Base-by-base conservation (phyloP, 1,284 basidiomycete genomes). In the Calocybe gambosa region DNA sequence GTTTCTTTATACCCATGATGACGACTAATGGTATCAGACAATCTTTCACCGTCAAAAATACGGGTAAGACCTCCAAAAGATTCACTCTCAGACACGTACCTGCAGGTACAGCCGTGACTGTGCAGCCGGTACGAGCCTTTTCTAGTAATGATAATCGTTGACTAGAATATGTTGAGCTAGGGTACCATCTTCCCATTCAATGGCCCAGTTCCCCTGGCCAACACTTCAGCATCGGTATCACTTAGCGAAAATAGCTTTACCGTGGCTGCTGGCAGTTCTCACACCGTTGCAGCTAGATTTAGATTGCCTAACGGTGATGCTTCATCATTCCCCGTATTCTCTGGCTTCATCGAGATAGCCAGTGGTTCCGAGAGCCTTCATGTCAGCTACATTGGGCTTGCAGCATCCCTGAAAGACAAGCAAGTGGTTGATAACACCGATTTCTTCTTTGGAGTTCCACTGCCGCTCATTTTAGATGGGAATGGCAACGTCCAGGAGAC, bases 301-400 rank as follows among this genome's bases (percentile, higher is more conserved):
- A 56, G 62, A 47, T 61, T 74, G 0, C 82, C 80, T 0, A 54
- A 55, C 1, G 69, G 67, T 3, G 70, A 79, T 50, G 54, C 68
- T 0, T 59, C 66, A 9, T 68, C 70, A 2, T 73, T 75, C 58
- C 80, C 81, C 5, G 68, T 82, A 40, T 83, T 71, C 65, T 77
- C 77, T 35, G 80, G 80, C 3, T 80, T 74, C 65, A 74, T 82
- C 51, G 61, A 77, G 49, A 64, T 78, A 43, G 59, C 64, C 10
- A 72, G 65, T 47, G 66, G 56, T 3, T 51, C 58, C 1, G 75
- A 78, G 47, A 62, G 52, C 12, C 62, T 67, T 39, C 75, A 78
- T 43, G 75, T 76, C 15, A 64, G 74, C 0, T 80, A 80, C 55
- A 59, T 78, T 29, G 76, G 77, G 4, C 57, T 75, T 8, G 71